phyloP scores from a whole-genome alignment of 257 asterid genomes.

The Osmanthus fragrans region DNA sequence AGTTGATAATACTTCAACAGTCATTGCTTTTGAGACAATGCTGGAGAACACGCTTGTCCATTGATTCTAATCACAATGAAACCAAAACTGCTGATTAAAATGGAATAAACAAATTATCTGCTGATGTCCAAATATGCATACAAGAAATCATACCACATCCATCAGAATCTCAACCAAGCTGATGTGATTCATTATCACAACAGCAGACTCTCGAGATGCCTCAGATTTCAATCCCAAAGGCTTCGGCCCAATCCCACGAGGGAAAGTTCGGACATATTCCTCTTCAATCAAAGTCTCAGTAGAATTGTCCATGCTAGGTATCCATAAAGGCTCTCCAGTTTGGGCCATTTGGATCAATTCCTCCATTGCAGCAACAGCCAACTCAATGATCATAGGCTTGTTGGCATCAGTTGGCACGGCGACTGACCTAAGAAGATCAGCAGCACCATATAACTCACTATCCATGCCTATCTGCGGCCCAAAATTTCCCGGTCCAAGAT shows the following conservation, averaged over 20 bases:
- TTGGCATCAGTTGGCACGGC: constrained; percentile 65
- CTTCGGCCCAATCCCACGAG: constrained; percentile 94
- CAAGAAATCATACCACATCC: constrained; percentile 70
- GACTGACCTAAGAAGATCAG: constrained; percentile 59
- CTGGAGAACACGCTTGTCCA: constrained; percentile 84
- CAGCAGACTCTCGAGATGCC: constrained; percentile 85
- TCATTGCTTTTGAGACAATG: constrained; percentile 77
- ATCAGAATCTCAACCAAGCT: constrained; percentile 84
- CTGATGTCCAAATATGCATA: neutral
- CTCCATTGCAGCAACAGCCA: constrained; percentile 89
- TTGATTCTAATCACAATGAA: constrained; percentile 53
- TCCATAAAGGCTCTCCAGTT: constrained; percentile 68
- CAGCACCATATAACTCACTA: constrained; percentile 53
- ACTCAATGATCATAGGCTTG: constrained; percentile 67
- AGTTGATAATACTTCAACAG: constrained; percentile 83
- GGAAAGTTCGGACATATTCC: constrained; percentile 68
- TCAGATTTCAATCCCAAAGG: constrained; percentile 79
- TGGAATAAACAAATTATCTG: neutral
- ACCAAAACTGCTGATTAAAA: neutral
- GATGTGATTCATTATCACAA: constrained; percentile 85
- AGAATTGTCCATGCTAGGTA: constrained; percentile 34
- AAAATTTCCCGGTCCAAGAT: constrained; percentile 53
- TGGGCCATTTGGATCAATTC: constrained; percentile 66
- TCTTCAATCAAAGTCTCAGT: constrained; percentile 58
- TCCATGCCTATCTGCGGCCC: constrained; percentile 46